A percentile compares a stretch with the other conserved stretches of the same genome.
Conservation (phyloP, 108 stramenopile genomes). For the Schizochytrium sp. region DNA sequence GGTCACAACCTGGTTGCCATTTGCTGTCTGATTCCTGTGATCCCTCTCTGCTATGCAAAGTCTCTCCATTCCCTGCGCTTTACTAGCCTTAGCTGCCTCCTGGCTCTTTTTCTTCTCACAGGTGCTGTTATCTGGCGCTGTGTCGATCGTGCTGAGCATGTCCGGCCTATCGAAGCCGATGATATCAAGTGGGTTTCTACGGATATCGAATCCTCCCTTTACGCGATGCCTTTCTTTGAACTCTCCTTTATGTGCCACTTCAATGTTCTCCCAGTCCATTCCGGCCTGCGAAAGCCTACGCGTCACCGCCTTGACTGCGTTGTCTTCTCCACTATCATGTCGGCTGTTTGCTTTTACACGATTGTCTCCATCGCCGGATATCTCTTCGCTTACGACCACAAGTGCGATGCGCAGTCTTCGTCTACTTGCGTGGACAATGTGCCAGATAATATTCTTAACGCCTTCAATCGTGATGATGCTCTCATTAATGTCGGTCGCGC, state of each 20-base stretch:
- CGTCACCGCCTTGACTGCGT: conserved; percentile 38
- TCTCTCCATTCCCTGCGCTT: conserved; percentile 53
- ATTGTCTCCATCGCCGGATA: conserved; percentile 46
- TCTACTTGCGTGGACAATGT: conserved; percentile 30
- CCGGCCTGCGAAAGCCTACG: conserved; percentile 53
- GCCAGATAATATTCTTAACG: conserved; percentile 53
- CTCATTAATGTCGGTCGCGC: conserved; percentile 41
- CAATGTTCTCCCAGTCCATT: conserved; percentile 30
- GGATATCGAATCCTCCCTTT: neutral
- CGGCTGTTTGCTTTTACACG: conserved; percentile 28
- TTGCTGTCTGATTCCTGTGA: neutral
- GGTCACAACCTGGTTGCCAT: conserved; percentile 44
- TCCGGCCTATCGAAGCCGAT: neutral
- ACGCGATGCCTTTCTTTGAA: conserved; percentile 38
- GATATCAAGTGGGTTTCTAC: conserved; percentile 42
- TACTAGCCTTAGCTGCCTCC: conserved; percentile 38
- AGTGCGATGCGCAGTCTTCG: neutral
- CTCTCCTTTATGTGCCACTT: conserved; percentile 44
- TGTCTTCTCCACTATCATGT: conserved; percentile 43
- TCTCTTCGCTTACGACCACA: conserved; percentile 34
- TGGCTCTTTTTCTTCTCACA: conserved; percentile 4
- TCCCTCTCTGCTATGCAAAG: conserved; percentile 38
- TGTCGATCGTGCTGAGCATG: neutral
- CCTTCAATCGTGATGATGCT: conserved; percentile 5
- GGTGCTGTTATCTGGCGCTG: conserved; percentile 18